Evolutionary conservation across 495 filamentous ascomycete species (phyloP), one percentile per base, ranked within the genome.

Genomic region (Penicillium longicatenatum): DNA sequence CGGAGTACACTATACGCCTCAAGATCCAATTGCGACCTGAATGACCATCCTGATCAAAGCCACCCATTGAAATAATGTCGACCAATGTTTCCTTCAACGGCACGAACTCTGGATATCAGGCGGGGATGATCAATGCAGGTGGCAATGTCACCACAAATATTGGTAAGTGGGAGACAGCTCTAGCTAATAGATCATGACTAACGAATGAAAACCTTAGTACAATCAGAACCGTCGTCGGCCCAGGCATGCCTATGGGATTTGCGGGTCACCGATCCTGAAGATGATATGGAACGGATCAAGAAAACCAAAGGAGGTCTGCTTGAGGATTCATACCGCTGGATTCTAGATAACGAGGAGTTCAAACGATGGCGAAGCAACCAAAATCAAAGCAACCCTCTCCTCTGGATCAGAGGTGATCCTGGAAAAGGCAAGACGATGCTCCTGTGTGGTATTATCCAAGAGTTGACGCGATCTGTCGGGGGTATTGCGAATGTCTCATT

Each of bases 371-470:
- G 37, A 33, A n/a, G 17, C 20, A 33, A 20, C 48, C 30, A 51
- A 20, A 35, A 20, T 26, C 24, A 26, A 26, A 26, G 3, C 5
- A 35, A 11, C 4, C 10, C 9, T 51, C 48, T 51, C 29, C 29
- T 51, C 12, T 51, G 30, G 48, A 51, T 51, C 30, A 51, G 48
- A 19, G 48, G 30, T 11, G 48, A 51, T 19, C 48, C 30, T 12
- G 30, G 30, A 2, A 51, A 51, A 51, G 48, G 30, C 30, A 51
- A 51, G 48, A 51, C 30, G 2, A 51, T 51, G 30, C 29, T 51
- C 6, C 26, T 51, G 8, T 51, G 30, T 21, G 30, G 48, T 33
- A 51, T 51, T 19, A 51, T 51, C 12, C 7, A 51, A 11, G 17
- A 51, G 30, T 20, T 51, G 20, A 33, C 48, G 17, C 30, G 1